These are phyloP conservation scores for Aspergillus floridensis DNA, from an alignment of 2,329 filamentous ascomycete genomes.

Conservation along the genomic window DNA sequence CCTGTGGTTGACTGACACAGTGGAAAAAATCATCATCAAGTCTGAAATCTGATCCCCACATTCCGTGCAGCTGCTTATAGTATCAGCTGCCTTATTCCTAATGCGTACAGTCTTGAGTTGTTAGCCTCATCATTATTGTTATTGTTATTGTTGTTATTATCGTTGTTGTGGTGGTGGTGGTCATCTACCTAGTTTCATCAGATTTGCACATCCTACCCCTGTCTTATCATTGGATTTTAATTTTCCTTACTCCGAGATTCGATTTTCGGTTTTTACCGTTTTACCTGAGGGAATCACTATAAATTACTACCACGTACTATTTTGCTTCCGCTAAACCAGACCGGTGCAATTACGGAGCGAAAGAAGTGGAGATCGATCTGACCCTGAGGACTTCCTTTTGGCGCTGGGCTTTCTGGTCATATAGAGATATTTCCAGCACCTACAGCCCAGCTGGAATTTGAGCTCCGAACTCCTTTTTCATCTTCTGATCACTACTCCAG, in stretches of 20 bases:
- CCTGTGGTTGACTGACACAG: background rate
- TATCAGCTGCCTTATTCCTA: constrained; percentile 7
- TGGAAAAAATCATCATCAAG: background rate
- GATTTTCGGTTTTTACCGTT: background rate
- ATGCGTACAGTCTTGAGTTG: background rate
- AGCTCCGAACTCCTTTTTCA: constrained; percentile 2
- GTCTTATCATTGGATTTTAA: background rate
- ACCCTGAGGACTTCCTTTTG: constrained; percentile 21
- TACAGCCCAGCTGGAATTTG: constrained; percentile 13
- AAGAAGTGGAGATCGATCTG: constrained; percentile 26
- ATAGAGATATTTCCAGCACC: constrained; percentile 11
- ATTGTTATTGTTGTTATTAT: background rate
- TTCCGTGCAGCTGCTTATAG: constrained; percentile 6
- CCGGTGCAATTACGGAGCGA: constrained; percentile 12
- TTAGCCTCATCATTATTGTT: constrained; percentile 7
- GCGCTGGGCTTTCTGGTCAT: constrained; percentile 10
- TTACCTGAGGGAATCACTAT: constrained; percentile 1
- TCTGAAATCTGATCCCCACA: constrained; percentile 4
- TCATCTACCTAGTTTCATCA: constrained; percentile 1
- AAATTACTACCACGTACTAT: constrained; percentile 8
- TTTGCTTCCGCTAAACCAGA: constrained; percentile 11
- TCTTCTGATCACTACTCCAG: constrained; percentile 4
- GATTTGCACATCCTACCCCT: background rate
- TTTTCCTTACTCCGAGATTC: background rate
- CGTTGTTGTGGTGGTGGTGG: background rate